Percentiles rank a stretch among this genome's conserved stretches.
Conservation (phyloP, 1,284 basidiomycete species). For the Sanghuangporus baumii region DNA sequence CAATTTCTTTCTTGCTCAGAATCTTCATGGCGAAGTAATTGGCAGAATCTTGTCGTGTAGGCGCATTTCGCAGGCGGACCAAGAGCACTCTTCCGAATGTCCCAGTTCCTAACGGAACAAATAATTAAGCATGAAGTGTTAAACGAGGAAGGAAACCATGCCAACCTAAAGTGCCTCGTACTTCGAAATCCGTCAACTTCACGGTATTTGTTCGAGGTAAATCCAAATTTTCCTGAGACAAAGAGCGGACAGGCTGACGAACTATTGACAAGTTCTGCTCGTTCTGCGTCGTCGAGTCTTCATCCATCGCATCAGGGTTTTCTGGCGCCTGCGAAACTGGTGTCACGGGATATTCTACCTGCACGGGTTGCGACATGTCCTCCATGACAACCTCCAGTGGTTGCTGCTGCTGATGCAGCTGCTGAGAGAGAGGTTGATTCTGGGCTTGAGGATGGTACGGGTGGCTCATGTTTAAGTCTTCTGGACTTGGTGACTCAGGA, state of each 20-base stretch:
- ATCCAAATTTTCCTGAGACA: conserved; percentile 60
- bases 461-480: conserved; percentile 19
- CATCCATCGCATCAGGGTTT: conserved; percentile 15
- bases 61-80: conserved; percentile 57
- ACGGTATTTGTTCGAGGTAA: conserved; percentile 38
- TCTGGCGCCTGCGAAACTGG: conserved; percentile 14
- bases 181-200: conserved; percentile 72
- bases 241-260: conserved; percentile 44
- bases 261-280: conserved; percentile 13
- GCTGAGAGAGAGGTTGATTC: background rate
- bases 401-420: background rate
- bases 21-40: conserved; percentile 91
- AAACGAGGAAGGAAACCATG: conserved; percentile 6
- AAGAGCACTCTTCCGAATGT: conserved; percentile 92
- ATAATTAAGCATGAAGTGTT: background rate
- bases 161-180: conserved; percentile 71
- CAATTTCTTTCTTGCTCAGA: conserved; percentile 87
- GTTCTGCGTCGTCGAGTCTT: conserved; percentile 2
- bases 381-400: conserved; percentile 14
- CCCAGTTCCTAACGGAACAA: conserved; percentile 66
- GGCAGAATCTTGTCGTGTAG: conserved; percentile 33
- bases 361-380: background rate
- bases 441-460: background rate
- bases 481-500: conserved; percentile 34
- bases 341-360: conserved; percentile 15